Conservation (phyloP, 371 early-diverging fungal species). For the Mucor irregularis region DNA sequence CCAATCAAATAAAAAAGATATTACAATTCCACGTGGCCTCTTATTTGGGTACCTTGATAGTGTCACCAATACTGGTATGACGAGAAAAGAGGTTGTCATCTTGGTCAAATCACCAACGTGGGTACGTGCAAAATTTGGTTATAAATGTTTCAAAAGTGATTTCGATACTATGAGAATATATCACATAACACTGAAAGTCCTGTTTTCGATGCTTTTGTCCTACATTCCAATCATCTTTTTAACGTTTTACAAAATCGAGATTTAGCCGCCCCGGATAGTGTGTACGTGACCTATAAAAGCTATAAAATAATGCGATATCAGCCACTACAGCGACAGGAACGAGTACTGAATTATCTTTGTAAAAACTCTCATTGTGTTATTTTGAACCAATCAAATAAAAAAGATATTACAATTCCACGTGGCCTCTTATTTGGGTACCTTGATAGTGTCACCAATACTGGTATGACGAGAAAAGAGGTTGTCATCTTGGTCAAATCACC, state of each 20-base stretch:
- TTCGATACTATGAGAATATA: too few relatives aligned
- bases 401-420: background rate
- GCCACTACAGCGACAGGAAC: background rate
- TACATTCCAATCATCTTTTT: background rate
- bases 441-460: too few relatives aligned
- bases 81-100: too few relatives aligned
- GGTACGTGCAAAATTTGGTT: too few relatives aligned
- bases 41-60: too few relatives aligned
- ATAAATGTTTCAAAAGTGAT: too few relatives aligned
- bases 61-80: too few relatives aligned
- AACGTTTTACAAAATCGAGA: constrained; percentile 17
- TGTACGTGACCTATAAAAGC: constrained; percentile 1
- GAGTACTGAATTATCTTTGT: background rate
- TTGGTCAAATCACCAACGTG: constrained; percentile 23
- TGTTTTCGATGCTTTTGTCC: too few relatives aligned
- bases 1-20: constrained; percentile 5
- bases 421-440: constrained; percentile 1
- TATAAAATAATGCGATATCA: background rate
- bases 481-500: constrained; percentile 20
- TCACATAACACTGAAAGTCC: too few relatives aligned
- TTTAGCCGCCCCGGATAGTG: constrained; percentile 15
- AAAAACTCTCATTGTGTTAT: background rate
- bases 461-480: too few relatives aligned
- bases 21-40: background rate
- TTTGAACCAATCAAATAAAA: constrained; percentile 10